Conservation (phyloP, 2,329 filamentous ascomycete species). For the Aspergillaceae sp. region DNA sequence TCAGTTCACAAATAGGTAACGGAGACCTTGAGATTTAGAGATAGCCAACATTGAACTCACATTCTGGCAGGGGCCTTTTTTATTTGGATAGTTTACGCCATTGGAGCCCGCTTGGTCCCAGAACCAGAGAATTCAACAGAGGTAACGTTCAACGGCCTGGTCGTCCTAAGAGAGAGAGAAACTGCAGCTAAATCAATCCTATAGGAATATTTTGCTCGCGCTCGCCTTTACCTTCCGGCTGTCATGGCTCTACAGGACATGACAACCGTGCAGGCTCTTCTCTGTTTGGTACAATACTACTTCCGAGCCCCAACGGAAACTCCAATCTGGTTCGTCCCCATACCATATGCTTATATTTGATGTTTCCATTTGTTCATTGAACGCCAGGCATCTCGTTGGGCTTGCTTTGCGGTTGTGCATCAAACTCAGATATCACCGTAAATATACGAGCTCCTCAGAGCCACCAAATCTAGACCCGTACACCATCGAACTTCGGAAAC, state of each 20-base stretch:
- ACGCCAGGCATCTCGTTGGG: slow-evolving; percentile 9
- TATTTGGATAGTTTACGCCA: slow-evolving; percentile 14
- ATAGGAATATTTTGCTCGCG: slow-evolving; percentile 13
- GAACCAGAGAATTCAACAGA: slow-evolving; percentile 10
- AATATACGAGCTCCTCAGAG: background rate
- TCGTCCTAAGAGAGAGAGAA: background rate
- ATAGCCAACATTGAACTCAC: background rate
- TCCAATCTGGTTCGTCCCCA: slow-evolving; percentile 7
- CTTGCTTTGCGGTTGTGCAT: slow-evolving; percentile 10
- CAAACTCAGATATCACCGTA: slow-evolving; percentile 11
- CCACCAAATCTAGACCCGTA: slow-evolving; percentile 3
- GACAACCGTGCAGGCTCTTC: slow-evolving; percentile 11
- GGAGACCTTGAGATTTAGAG: background rate
- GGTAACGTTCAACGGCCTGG: slow-evolving; percentile 1
- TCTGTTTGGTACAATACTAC: slow-evolving; percentile 11
- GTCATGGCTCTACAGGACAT: slow-evolving; percentile 9
- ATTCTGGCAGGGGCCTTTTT: slow-evolving; percentile 9
- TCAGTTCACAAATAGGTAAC: slow-evolving; percentile 4
- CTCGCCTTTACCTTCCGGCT: slow-evolving; percentile 10
- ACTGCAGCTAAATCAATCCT: background rate
- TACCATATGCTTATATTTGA: background rate
- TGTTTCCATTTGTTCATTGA: background rate
- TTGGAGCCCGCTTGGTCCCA: slow-evolving; percentile 10
- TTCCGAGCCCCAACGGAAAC: slow-evolving; percentile 10
- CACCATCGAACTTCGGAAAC: slow-evolving; percentile 10